Conservation (phyloP, 2,329 filamentous ascomycete genomes). For the Verticillium klebahnii region DNA sequence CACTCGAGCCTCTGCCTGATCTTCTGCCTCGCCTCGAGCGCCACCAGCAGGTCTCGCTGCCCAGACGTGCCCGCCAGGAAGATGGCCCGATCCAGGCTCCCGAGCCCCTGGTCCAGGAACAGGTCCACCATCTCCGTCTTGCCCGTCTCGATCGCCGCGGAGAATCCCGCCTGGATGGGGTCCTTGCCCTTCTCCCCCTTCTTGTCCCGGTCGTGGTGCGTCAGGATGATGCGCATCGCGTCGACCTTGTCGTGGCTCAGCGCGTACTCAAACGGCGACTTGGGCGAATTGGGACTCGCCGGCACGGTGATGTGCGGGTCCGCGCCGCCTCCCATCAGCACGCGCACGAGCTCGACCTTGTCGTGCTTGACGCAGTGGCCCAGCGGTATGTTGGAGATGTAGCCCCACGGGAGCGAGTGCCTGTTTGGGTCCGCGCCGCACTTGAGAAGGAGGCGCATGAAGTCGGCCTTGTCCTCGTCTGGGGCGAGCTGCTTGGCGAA, state of each 20-base stretch:
- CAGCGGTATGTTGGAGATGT: background rate
- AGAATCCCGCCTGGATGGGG: background rate
- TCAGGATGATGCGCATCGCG: background rate
- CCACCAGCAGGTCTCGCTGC: background rate
- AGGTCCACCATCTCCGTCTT: background rate
- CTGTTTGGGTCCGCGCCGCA: constrained; percentile 19
- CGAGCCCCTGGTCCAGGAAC: background rate
- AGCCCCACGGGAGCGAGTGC: background rate
- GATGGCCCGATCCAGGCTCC: background rate
- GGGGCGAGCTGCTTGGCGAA: background rate
- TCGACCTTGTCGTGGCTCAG: background rate
- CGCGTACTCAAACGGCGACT: background rate
- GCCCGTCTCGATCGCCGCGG: background rate
- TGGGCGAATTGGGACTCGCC: background rate
- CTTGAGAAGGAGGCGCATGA: constrained; percentile 17
- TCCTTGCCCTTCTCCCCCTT: background rate
- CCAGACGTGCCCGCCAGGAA: background rate
- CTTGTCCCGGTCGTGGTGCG: background rate
- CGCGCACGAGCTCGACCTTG: background rate
- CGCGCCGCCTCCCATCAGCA: background rate
- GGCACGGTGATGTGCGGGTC: background rate
- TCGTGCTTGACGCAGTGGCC: background rate
- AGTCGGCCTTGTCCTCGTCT: background rate
- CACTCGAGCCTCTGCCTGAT: background rate
- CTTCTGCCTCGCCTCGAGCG: background rate